phyloP scores from a whole-genome alignment of 768 basidiomycete species.

The Cubamyces sp. region DNA sequence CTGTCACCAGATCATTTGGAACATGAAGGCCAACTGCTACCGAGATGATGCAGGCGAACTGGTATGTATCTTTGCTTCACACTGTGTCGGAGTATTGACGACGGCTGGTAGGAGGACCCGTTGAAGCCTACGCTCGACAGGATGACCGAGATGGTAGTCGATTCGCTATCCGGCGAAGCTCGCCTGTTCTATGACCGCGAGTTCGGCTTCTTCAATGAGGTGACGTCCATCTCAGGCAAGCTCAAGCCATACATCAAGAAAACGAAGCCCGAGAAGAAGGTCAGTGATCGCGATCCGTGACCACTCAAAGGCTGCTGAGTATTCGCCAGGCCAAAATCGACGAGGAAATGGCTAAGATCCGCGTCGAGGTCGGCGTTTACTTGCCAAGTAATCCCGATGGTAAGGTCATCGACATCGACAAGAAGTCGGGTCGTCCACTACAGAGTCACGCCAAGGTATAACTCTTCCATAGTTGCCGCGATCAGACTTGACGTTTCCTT shows the following conservation, averaged over 20 bases:
- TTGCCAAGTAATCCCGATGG: conserved; percentile 98
- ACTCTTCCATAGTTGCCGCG: not conserved
- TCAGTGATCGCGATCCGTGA: conserved; percentile 26
- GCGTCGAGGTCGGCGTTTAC: conserved; percentile 94
- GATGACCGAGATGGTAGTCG: conserved; percentile 81
- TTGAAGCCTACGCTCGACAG: conserved; percentile 95
- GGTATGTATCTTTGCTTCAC: conserved; percentile 45
- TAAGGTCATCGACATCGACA: conserved; percentile 94
- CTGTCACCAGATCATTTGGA: conserved; percentile 99
- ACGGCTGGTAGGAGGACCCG: conserved; percentile 73
- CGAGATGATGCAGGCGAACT: conserved; percentile 89
- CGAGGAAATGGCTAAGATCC: conserved; percentile 97
- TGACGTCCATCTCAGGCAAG: conserved; percentile 98
- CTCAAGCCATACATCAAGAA: conserved; percentile 96
- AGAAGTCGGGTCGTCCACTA: conserved; percentile 92
- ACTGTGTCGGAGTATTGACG: not conserved
- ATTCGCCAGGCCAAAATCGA: conserved; percentile 90
- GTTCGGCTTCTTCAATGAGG: conserved; percentile 93
- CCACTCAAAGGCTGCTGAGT: conserved; percentile 4
- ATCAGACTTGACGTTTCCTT: conserved; percentile 8
- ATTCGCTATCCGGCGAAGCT: conserved; percentile 86
- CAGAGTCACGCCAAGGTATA: conserved; percentile 96
- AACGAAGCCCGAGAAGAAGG: conserved; percentile 97
- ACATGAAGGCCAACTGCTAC: conserved; percentile 98
- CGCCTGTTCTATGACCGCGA: conserved; percentile 91